A percentile compares a stretch with the other conserved stretches of the same genome.
These are phyloP conservation scores for Ceratocystis huliohia DNA, from an alignment of 2,329 filamentous ascomycete genomes.

Conservation along the genomic window DNA sequence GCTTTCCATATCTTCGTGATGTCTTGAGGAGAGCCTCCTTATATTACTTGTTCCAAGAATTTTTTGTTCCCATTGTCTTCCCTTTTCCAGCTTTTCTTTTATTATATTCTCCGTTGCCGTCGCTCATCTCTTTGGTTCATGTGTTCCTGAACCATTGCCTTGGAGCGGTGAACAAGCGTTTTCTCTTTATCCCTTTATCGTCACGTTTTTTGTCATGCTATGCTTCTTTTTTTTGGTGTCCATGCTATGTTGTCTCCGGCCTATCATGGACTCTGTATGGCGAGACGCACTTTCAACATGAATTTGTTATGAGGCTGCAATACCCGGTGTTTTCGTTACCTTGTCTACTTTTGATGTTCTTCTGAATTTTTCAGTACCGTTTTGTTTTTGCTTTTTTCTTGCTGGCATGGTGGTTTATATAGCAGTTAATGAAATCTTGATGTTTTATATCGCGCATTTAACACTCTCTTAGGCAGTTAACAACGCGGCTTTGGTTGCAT, in stretches of 20 bases:
- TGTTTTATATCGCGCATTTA: not conserved
- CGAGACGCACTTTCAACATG: not conserved
- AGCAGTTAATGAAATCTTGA: not conserved
- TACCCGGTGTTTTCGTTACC: not conserved
- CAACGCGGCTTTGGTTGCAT: too few species aligned
- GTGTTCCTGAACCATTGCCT: constrained; percentile 3
- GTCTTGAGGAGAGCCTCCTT: constrained; percentile 23
- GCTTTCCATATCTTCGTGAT: constrained; percentile 22
- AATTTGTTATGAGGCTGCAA: not conserved
- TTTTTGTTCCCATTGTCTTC: constrained; percentile 26
- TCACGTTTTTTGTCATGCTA: constrained; percentile 12
- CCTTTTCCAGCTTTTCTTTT: not conserved
- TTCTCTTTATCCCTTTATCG: not conserved
- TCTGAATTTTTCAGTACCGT: not conserved
- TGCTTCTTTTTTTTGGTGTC: constrained; percentile 3
- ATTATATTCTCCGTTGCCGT: too few species aligned
- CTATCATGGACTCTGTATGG: not conserved
- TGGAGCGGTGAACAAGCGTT: not conserved
- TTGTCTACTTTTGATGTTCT: not conserved
- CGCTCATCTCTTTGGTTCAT: not conserved
- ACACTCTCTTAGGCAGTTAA: not conserved
- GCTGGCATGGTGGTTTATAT: not conserved
- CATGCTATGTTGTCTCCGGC: constrained; percentile 4
- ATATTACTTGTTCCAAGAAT: constrained; percentile 19
- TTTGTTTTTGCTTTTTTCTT: not conserved